A percentile compares a stretch with the other conserved stretches of the same genome.
phyloP scores from a whole-genome alignment of 176 grass and related monocot genomes.

The Aegilops sharonensis region DNA sequence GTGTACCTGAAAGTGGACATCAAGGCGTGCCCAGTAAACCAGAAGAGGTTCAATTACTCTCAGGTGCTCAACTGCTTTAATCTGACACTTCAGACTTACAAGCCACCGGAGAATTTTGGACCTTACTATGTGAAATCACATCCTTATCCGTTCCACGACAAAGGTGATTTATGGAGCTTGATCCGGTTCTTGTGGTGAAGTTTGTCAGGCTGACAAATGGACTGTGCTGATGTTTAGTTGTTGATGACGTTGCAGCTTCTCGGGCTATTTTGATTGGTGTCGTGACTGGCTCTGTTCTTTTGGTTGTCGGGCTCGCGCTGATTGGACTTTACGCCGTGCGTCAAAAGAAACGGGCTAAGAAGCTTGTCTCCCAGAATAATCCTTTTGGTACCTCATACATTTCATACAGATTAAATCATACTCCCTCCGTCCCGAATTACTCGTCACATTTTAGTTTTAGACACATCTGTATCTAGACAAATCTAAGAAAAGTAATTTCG shows the following conservation, averaged over 20 bases:
- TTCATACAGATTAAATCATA: background rate
- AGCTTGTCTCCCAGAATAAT: slow-evolving; percentile 32
- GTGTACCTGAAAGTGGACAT: slow-evolving; percentile 45
- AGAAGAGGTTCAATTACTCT: slow-evolving; percentile 45
- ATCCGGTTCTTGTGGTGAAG: background rate
- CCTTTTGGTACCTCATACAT: slow-evolving; percentile 61
- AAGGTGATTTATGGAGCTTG: background rate
- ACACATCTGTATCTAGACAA: too few species aligned
- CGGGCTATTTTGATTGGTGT: slow-evolving; percentile 52
- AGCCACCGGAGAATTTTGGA: slow-evolving; percentile 35
- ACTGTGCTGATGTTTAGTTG: slow-evolving; percentile 2
- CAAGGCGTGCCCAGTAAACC: slow-evolving; percentile 40
- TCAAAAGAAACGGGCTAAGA: slow-evolving; percentile 56
- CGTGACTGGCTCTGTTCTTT: slow-evolving; percentile 32
- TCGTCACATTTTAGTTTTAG: too few species aligned
- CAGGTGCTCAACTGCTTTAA: slow-evolving; percentile 54
- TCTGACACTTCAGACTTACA: slow-evolving; percentile 47
- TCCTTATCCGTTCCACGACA: slow-evolving; percentile 37
- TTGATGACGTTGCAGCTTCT: slow-evolving; percentile 30
- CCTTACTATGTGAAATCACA: slow-evolving; percentile 46
- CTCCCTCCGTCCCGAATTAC: too few species aligned
- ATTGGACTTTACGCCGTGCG: slow-evolving; percentile 46
- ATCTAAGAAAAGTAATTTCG: too few species aligned
- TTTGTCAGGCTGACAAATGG: background rate
- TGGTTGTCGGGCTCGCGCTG: slow-evolving; percentile 33